Percentiles rank a stretch among this genome's conserved stretches.
phyloP scores from a whole-genome alignment of 2,329 filamentous ascomycete species.

The Colletotrichum cuscutae region DNA sequence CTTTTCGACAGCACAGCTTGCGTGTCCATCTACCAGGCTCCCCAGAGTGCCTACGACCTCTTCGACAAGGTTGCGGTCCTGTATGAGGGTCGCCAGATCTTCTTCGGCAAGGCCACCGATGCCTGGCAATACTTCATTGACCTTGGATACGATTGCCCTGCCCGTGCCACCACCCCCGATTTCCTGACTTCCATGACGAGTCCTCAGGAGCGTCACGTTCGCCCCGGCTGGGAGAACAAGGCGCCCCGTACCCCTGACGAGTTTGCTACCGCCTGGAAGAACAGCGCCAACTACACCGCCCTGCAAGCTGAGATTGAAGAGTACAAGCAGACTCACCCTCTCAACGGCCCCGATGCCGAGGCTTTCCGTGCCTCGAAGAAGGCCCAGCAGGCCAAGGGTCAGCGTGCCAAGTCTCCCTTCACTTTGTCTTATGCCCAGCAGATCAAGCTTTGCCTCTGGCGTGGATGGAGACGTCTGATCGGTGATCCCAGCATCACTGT shows the following conservation, averaged over 20 bases:
- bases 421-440: constrained; percentile 84
- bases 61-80: constrained; percentile 70
- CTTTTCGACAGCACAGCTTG: constrained; percentile 73
- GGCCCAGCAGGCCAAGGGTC: constrained; percentile 65
- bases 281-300: constrained; percentile 60
- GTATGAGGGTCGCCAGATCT: constrained; percentile 71
- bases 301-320: constrained; percentile 65
- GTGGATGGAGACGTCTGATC: constrained; percentile 80
- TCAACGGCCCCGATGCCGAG: constrained; percentile 65
- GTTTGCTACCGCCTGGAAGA: constrained; percentile 68
- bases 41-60: constrained; percentile 71
- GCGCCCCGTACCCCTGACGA: constrained; percentile 70
- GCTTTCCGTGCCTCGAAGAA: constrained; percentile 65
- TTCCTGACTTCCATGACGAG: constrained; percentile 79
- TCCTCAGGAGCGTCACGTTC: constrained; percentile 64
- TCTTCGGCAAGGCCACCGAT: constrained; percentile 68
- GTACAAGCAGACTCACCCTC: constrained; percentile 63
- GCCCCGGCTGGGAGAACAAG: constrained; percentile 64
- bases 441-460: constrained; percentile 80
- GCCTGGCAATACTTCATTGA: constrained; percentile 74
- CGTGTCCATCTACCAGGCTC: constrained; percentile 80
- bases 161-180: constrained; percentile 75
- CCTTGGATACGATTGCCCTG: constrained; percentile 74
- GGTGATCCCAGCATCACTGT: constrained; percentile 82
- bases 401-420: constrained; percentile 80